phyloP scores from a whole-genome alignment of 345 rosid genomes.

The Salix viminalis region DNA sequence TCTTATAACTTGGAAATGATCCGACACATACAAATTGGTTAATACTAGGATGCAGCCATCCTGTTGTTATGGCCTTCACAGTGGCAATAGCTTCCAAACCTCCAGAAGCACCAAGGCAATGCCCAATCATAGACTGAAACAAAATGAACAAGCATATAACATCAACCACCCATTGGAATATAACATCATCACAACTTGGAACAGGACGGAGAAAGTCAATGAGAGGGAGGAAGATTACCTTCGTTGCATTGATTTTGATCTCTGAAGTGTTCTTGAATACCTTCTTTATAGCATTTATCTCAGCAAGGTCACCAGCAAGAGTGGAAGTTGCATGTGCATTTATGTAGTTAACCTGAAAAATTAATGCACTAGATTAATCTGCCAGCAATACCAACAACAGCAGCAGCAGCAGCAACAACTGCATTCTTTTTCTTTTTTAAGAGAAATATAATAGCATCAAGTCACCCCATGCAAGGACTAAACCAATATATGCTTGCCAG shows the following conservation, averaged over 20 bases:
- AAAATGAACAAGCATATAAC: conserved; percentile 2
- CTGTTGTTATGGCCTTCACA: conserved; percentile 81
- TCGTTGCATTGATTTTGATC: conserved; percentile 93
- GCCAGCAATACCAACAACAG: background rate
- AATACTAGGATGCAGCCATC: conserved; percentile 94
- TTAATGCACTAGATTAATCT: conserved; percentile 4
- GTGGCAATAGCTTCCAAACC: conserved; percentile 95
- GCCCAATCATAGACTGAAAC: conserved; percentile 95
- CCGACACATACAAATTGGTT: conserved; percentile 78
- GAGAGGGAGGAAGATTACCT: conserved; percentile 46
- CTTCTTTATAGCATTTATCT: conserved; percentile 90
- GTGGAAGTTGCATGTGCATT: conserved; percentile 99
- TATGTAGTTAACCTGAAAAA: conserved; percentile 82
- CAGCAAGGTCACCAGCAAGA: conserved; percentile 97
- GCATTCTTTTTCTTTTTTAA: background rate
- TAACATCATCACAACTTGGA: background rate
- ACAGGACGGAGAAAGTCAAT: background rate
- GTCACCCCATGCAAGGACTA: background rate
- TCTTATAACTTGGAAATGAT: background rate
- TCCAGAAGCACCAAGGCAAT: conserved; percentile 98
- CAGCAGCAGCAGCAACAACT: background rate
- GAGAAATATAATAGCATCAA: background rate
- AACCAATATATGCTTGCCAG: background rate
- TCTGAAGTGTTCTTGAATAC: conserved; percentile 79
- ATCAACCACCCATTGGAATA: conserved; percentile 2